Evolutionary conservation across 2,329 filamentous ascomycete species (phyloP), one percentile per base, ranked within the genome.

Genomic region (Alternaria solani): DNA sequence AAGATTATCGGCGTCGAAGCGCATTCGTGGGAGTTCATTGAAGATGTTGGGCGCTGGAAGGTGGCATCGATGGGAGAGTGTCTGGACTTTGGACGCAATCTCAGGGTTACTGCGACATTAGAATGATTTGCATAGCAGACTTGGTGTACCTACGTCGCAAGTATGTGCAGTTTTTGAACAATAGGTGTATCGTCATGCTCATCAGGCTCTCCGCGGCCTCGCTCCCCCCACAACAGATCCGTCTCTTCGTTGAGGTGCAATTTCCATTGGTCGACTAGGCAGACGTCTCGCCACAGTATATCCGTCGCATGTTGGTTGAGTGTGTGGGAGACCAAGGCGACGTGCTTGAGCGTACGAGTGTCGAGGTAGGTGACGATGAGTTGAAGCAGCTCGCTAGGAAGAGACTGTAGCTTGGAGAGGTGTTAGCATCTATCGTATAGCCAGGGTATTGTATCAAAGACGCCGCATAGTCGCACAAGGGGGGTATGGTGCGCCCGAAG

Each of bases 51-150:
- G 82, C 2, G 78, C 75, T 1, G 81, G 80, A 1, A 83, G 68
- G 61, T 83, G 81, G 65, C 82, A 84, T 25, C 80, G 79, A 65
- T 83, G 81, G 11, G 77, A 81, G 7, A 84, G 63, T 5, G 70
- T 71, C 9, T 80, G 78, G 9, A 84, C 81, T 55, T 79, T 78
- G 9, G 76, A 68, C 2, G 81, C 81, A 12, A 84, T 69, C 14
- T 59, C 57, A 16, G 80, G 77, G 36, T 81, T 81, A 6, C 75
- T 80, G 57, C 34, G 7, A 26, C 46, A 55, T 75, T 49, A 71
- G 18, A 26, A 49, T 14, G 36, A 1, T 30, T 28, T n/a, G 18
- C 2, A 23, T 56, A 6, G 18, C 9, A n/a, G 46, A 18, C 44
- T n/a, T 2, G 44, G 42, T 7, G 11, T 49, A 55, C 74, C 26